Base-by-base conservation (phyloP, 139 green algal species). In the Raphidocelis subcapitata region DNA sequence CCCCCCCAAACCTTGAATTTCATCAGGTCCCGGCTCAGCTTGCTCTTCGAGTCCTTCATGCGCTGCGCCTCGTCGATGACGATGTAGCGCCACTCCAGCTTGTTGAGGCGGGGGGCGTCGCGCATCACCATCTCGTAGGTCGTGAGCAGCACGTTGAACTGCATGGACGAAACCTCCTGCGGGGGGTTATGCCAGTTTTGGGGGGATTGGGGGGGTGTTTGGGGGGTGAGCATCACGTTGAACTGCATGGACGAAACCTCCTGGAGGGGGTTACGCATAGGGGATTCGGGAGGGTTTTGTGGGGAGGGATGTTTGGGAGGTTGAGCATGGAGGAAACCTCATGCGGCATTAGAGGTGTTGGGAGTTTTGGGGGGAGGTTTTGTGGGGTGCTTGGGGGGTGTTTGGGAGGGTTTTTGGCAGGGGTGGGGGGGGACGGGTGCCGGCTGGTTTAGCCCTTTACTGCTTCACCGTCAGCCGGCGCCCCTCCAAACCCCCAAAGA, bases 81-180 rank as follows among this genome's bases (percentile, higher is more conserved):
- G 78, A 99, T 94, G 86, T 98, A 98, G 82, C 93, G 89, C 94
- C 94, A 98, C 23, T 93, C 84, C 37, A 98, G 61, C 77, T 87
- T 77, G 55, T 37, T 56, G 24, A 82, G 76, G 49, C 65, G 61
- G 16, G 54, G 57, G 31, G 88, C 73, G 79, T 98, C 93, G 35
- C 92, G 83, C 95, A 99, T 99, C 66, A 97, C 88, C 74, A 93
- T 97, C 72, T 99, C 96, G 81, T 98, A 99, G 14, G 94, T 98
- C 51, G 96, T 99, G 3, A 99, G 90, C 69, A 99, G 82, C 57
- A 99, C 88, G 82, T 99, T 97, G 87, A 99, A 98, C 77, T 94
- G 85, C 74, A 91, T 70, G 21, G 55, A 44, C 67, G 81, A 62
- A 33, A 94, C 91, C 32, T 85, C 67, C 67, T 79, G 20, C 31